Conservation (phyloP, 768 basidiomycete species). For the Boletus rubropictus region DNA sequence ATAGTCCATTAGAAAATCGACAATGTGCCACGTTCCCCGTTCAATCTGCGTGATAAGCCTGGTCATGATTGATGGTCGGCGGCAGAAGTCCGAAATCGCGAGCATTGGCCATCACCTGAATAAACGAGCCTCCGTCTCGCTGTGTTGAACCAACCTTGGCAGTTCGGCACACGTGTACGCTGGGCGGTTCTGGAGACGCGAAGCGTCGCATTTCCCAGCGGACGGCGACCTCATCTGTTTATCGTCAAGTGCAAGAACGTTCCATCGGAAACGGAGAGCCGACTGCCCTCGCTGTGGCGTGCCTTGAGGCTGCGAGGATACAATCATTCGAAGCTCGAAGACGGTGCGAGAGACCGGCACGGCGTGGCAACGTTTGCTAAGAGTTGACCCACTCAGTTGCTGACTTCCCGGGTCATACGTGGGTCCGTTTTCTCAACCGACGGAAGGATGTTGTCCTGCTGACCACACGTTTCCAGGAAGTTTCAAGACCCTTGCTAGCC, state of each 20-base stretch:
- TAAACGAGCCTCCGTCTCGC: not conserved
- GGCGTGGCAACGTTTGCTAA: not conserved
- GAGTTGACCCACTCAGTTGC: not conserved
- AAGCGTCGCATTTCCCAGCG: not conserved
- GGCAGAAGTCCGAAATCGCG: not conserved
- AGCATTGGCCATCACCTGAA: not conserved
- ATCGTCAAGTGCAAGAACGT: not conserved
- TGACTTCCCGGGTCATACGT: not conserved
- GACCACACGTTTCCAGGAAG: not conserved
- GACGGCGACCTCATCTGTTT: not conserved
- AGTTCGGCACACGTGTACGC: not conserved
- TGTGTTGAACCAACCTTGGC: too few species aligned
- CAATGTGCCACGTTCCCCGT: slow-evolving; percentile 10
- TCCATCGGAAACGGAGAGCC: slow-evolving; percentile 4
- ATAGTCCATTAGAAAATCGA: not conserved
- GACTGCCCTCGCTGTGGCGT: not conserved
- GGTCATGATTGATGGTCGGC: not conserved
- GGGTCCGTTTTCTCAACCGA: too few species aligned
- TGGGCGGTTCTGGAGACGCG: not conserved
- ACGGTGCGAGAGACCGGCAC: too few species aligned
- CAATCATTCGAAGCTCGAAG: not conserved
- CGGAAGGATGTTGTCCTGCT: too few species aligned
- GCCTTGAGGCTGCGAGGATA: not conserved
- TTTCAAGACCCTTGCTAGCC: not conserved
- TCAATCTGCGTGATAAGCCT: not conserved